These are phyloP conservation scores for Dendrobium chrysotoxum DNA, from an alignment of 106 monocot species.

Conservation along the genomic window DNA sequence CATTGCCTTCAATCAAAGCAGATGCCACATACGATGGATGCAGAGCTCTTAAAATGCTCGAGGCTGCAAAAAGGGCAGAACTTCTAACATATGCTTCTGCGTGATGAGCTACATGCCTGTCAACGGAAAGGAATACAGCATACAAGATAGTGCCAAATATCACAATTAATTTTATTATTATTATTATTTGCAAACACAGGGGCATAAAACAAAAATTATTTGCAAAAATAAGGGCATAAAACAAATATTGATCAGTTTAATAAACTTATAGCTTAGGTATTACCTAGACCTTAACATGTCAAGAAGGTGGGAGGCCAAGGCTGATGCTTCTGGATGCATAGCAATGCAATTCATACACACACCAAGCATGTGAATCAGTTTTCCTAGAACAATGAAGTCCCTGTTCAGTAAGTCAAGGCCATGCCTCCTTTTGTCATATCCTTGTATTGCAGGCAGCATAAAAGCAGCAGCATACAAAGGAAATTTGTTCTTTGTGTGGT, in stretches of 20 bases:
- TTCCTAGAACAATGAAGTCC: slow-evolving; percentile 96
- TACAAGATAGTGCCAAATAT: neutral
- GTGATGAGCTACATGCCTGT: slow-evolving; percentile 74
- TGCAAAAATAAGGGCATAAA: neutral
- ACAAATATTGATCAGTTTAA: neutral
- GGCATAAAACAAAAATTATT: neutral
- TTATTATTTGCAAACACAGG: neutral
- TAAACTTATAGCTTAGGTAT: neutral
- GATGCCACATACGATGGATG: slow-evolving; percentile 92
- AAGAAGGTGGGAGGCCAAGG: slow-evolving; percentile 65
- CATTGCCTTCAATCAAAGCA: slow-evolving; percentile 80
- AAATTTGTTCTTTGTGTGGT: slow-evolving; percentile 72
- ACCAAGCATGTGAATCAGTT: slow-evolving; percentile 92
- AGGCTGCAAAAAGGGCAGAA: slow-evolving; percentile 84
- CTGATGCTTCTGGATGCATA: slow-evolving; percentile 93
- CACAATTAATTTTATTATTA: neutral
- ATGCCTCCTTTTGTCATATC: slow-evolving; percentile 78
- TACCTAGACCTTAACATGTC: slow-evolving; percentile 93
- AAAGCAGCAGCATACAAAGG: slow-evolving; percentile 98
- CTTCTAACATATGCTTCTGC: slow-evolving; percentile 96
- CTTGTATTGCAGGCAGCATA: slow-evolving; percentile 93
- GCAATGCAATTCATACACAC: slow-evolving; percentile 86
- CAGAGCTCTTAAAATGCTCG: slow-evolving; percentile 58
- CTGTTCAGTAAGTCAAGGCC: slow-evolving; percentile 82
- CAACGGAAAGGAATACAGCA: slow-evolving; percentile 3